Evolutionary conservation across 208 protist genomes (phyloP), one percentile per base, ranked within the genome.

Genomic region (Leishmania aethiopica): DNA sequence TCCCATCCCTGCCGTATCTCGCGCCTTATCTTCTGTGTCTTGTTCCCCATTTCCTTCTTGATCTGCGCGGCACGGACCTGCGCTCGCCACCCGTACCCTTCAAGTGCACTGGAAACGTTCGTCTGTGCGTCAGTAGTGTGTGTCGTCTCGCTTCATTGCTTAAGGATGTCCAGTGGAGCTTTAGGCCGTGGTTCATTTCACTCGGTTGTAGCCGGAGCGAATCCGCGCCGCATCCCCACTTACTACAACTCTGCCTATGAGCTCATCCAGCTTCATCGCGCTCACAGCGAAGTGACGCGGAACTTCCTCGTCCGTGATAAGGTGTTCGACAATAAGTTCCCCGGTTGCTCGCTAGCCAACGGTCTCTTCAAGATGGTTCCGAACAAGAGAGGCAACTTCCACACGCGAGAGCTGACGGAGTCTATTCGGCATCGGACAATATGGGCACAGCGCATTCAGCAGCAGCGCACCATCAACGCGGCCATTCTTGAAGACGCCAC

Each of bases 281-380:
- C 90, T 17, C 88, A 96, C 79, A 79, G 88, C 49, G 91, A 96
- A 28, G 95, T 98, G 17, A 79, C 91, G 51, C 89, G 89, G 22
- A 77, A 90, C 81, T 97, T 98, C 70, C 87, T 90, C 45, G 91
- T 97, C 6, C 86, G 95, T 2, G 95, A 98, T 75, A 95, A 95
- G 70, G 84, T 98, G 37, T 97, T 98, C 81, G 93, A 98, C 83
- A 98, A 98, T 80, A 97, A 97, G 77, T 96, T 98, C 82, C 94
- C 93, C 4, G 91, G 89, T 3, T 86, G 80, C 15, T 84, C 89
- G 8, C 57, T 96, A 37, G 95, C 90, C 17, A 98, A 98, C 84
- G 95, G 95, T 13, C 79, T 97, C 35, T 98, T 96, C 85, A 96
- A 96, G 75, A 92, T 98, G 86, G 88, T 94, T 53, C 95, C 95